Evolutionary conservation across 306 rosid genomes (phyloP), one percentile per base, ranked within the genome.

Genomic region (Rosa multiflora): DNA sequence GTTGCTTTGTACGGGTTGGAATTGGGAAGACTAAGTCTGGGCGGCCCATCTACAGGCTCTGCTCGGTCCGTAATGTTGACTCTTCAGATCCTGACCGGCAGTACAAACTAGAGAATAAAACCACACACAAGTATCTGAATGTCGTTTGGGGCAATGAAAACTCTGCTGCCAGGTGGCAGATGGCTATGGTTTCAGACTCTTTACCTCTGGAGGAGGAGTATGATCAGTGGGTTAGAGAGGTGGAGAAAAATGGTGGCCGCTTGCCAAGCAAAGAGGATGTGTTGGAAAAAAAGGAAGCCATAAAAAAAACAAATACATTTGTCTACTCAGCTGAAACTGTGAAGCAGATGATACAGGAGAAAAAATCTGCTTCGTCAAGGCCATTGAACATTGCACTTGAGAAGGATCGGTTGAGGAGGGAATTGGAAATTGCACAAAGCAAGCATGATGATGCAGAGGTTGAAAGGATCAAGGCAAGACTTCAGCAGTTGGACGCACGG

Each of bases 111-210:
- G 99, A 91, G 81, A 95, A 91, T 82, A 93, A 81, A 85, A 87
- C 75, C 63, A 95, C 99, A 2, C 80, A 87, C 79, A 95, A 93
- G 87, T 95, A 92, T 86, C 85, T 95, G 67, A 95, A 95, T 86
- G 86, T 90, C 66, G 86, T 88, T 51, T 95, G 99, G 98, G 99
- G 99, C 52, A 95, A 91, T 85, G 99, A 95, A 72, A 82, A 81
- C 74, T 88, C 96, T 49, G 93, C 97, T 73, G 96, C 98, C 3
- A 93, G 99, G 89, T 95, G 98, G 98, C 98, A 95, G 91, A 95
- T 95, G 99, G 96, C 99, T 71, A 93, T 90, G 99, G 81, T 91
- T 79, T 93, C 97, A 0, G 99, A 93, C 86, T 90, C 96, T 77
- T 70, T 72, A 1, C 98, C 99, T 5, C 77, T 70, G 6, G 97